phyloP scores from a whole-genome alignment of 2,329 filamentous ascomycete species.

The Penicillium sp. region DNA sequence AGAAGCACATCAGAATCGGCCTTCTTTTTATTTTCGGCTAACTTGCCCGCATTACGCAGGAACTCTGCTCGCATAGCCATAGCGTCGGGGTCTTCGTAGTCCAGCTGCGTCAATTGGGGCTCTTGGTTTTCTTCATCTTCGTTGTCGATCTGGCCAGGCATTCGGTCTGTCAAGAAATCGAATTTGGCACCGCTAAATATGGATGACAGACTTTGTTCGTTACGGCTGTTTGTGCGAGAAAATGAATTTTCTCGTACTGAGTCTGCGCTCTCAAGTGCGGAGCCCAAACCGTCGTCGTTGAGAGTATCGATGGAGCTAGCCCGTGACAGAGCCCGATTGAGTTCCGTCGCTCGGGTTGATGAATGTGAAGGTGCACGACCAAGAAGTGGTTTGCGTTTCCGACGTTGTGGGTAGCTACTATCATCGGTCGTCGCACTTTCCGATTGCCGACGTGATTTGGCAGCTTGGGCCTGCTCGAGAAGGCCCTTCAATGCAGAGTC shows the following conservation, averaged over 20 bases:
- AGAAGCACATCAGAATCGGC: slow-evolving; percentile 26
- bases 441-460: slow-evolving; percentile 35
- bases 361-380: slow-evolving; percentile 48
- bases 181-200: slow-evolving; percentile 38
- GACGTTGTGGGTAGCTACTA: slow-evolving; percentile 27
- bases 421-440: slow-evolving; percentile 27
- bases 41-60: slow-evolving; percentile 50
- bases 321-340: slow-evolving; percentile 39
- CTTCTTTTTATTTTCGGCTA: slow-evolving; percentile 40
- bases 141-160: slow-evolving; percentile 26
- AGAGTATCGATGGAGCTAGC: slow-evolving; percentile 56
- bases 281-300: slow-evolving; percentile 49
- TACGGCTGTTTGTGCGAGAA: slow-evolving; percentile 33
- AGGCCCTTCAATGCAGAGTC: slow-evolving; percentile 47
- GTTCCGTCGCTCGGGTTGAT: slow-evolving; percentile 35
- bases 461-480: slow-evolving; percentile 45
- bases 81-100: slow-evolving; percentile 56
- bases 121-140: slow-evolving; percentile 41
- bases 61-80: slow-evolving; percentile 60
- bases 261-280: slow-evolving; percentile 37
- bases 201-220: slow-evolving; percentile 38
- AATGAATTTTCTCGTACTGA: slow-evolving; percentile 28
- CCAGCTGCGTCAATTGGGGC: slow-evolving; percentile 52
- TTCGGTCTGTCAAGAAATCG: slow-evolving; percentile 34
- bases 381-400: slow-evolving; percentile 44